Evolutionary conservation across 441 rosid genomes (phyloP).

Genomic region (Erodium trifolium): DNA sequence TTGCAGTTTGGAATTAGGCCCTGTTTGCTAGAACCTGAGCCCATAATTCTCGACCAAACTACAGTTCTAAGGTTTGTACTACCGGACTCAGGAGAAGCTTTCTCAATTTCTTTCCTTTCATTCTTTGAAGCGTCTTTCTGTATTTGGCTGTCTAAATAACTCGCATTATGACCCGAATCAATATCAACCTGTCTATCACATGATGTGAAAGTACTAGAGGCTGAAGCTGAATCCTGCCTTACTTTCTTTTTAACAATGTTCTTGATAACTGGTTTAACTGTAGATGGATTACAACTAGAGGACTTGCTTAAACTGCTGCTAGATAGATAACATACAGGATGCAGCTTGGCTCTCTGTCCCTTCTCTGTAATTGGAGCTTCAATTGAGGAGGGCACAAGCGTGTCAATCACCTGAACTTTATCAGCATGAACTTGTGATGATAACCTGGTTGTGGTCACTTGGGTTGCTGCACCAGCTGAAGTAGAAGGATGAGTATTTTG

Average conservation of each 20-base stretch:
- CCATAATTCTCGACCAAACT: conserved; percentile 29
- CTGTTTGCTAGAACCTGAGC: conserved; percentile 28
- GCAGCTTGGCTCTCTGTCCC: conserved; percentile 33
- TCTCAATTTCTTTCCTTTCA: conserved; percentile 30
- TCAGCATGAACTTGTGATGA: conserved; percentile 19
- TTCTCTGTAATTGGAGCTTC: conserved; percentile 22
- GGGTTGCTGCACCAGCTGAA: conserved; percentile 17
- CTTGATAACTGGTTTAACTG: conserved; percentile 47
- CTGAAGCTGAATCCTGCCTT: conserved; percentile 33
- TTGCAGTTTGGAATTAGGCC: conserved; percentile 25
- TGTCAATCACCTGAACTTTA: conserved; percentile 15
- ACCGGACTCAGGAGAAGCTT: conserved; percentile 33
- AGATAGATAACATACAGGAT: conserved; percentile 23
- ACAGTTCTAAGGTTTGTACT: conserved; percentile 29
- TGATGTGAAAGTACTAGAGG: conserved; percentile 24
- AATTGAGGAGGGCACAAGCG: conserved; percentile 22
- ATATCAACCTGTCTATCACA: conserved; percentile 22
- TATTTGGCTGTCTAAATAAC: conserved; percentile 22
- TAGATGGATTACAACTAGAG: conserved; percentile 25
- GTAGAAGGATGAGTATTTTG: conserved; percentile 22
- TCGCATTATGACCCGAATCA: conserved; percentile 32
- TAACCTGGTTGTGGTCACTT: conserved; percentile 18
- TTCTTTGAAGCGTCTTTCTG: conserved; percentile 19
- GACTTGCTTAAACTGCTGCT: conserved; percentile 28
- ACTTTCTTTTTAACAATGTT: conserved; percentile 47